Conservation (phyloP, 352 stramenopile genomes). For the Globisporangium parvum region DNA sequence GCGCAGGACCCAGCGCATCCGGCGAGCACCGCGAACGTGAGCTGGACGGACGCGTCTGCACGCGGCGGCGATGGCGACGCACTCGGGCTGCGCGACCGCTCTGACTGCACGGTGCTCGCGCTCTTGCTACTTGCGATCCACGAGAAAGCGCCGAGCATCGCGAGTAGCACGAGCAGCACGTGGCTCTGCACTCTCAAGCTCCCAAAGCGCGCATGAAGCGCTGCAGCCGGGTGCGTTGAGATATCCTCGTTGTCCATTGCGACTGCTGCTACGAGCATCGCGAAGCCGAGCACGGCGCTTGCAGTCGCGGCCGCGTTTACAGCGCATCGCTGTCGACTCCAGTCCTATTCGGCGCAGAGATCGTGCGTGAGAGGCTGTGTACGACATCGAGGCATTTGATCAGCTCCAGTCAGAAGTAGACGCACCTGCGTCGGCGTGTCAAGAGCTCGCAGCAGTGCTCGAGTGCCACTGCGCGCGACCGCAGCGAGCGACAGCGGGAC, state of each 20-base stretch:
- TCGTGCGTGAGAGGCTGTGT: background rate
- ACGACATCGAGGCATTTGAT: background rate
- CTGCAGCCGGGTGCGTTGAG: background rate
- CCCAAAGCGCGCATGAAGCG: slow-evolving; percentile 11
- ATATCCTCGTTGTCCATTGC: background rate
- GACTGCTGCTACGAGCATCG: background rate
- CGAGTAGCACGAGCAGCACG: slow-evolving; percentile 13
- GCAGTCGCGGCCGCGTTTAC: background rate
- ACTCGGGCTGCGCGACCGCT: background rate
- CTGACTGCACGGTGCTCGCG: background rate
- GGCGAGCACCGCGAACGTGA: slow-evolving; percentile 22
- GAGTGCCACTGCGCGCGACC: slow-evolving; percentile 3
- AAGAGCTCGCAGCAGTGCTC: slow-evolving; percentile 6
- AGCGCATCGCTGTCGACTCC: background rate
- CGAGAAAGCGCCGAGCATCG: slow-evolving; percentile 15
- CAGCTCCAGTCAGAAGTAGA: background rate
- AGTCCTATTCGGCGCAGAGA: background rate
- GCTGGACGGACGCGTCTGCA: background rate
- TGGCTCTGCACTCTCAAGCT: slow-evolving; percentile 8
- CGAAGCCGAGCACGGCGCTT: slow-evolving; percentile 9
- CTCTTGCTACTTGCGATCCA: slow-evolving; percentile 15
- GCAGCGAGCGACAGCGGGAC: slow-evolving; percentile 17
- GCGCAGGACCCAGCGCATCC: slow-evolving; percentile 18
- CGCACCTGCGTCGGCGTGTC: background rate
- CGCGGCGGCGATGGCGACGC: background rate